phyloP scores from a whole-genome alignment of 768 basidiomycete species.

The Epithele typhae region DNA sequence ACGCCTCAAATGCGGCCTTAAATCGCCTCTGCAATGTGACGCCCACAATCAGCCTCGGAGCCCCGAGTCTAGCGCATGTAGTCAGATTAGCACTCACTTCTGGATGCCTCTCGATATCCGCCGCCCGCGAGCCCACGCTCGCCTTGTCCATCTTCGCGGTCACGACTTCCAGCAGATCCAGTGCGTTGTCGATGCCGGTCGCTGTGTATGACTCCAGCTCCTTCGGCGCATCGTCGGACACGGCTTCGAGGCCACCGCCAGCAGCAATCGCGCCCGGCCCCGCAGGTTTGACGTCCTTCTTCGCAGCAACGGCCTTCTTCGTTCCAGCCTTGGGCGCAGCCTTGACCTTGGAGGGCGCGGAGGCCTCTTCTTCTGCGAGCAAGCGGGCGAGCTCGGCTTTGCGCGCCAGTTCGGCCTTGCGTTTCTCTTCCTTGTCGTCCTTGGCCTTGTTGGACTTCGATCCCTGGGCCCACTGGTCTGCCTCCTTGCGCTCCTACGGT shows the following conservation, averaged over 20 bases:
- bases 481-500: constrained; percentile 66
- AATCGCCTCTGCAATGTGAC: constrained; percentile 66
- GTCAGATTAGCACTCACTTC: constrained; percentile 71
- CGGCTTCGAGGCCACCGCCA: constrained; percentile 43
- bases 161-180: constrained; percentile 85
- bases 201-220: constrained; percentile 71
- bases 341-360: constrained; percentile 54
- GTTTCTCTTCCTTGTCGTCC: constrained; percentile 77
- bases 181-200: constrained; percentile 85
- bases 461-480: constrained; percentile 62
- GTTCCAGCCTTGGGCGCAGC: constrained; percentile 57
- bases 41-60: neutral
- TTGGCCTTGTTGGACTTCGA: constrained; percentile 63
- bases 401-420: constrained; percentile 73
- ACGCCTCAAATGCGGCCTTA: constrained; percentile 92
- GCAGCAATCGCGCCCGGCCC: constrained; percentile 86
- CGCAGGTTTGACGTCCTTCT: constrained; percentile 54
- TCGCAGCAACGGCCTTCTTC: constrained; percentile 42
- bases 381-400: constrained; percentile 85
- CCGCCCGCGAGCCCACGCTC: constrained; percentile 82
- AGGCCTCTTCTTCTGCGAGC: constrained; percentile 84
- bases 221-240: constrained; percentile 28
- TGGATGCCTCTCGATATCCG: constrained; percentile 84
- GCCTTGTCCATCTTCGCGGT: constrained; percentile 93
- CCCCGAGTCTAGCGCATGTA: neutral